These are phyloP conservation scores for Calonectria ilicicola DNA, from an alignment of 2,329 filamentous ascomycete species.

Conservation along the genomic window DNA sequence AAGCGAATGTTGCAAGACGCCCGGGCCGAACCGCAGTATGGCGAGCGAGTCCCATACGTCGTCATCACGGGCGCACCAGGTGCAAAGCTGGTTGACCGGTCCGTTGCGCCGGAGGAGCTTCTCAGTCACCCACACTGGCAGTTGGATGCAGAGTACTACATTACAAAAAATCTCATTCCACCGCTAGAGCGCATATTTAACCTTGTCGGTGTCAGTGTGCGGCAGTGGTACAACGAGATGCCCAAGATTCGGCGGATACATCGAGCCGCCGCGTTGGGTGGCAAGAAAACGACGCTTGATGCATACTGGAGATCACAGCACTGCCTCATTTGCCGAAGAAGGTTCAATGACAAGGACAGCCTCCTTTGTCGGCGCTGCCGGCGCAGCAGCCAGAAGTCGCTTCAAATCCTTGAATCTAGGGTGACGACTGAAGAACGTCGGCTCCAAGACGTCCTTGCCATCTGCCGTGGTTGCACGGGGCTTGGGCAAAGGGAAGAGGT, in stretches of 20 bases:
- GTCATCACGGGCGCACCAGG: conserved; percentile 91
- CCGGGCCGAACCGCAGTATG: conserved; percentile 90
- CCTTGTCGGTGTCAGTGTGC: conserved; percentile 90
- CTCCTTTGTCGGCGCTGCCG: conserved; percentile 71
- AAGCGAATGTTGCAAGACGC: conserved; percentile 89
- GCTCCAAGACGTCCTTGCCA: conserved; percentile 71
- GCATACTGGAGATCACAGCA: conserved; percentile 87
- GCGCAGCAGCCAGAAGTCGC: conserved; percentile 65
- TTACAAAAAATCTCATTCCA: conserved; percentile 93
- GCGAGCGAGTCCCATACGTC: conserved; percentile 94
- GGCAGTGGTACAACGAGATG: conserved; percentile 96
- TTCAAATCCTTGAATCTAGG: conserved; percentile 73
- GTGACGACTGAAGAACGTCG: conserved; percentile 74
- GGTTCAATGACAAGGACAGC: conserved; percentile 43
- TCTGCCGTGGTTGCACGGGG: conserved; percentile 86
- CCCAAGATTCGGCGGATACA: conserved; percentile 85
- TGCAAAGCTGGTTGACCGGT: conserved; percentile 87
- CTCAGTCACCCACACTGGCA: conserved; percentile 81
- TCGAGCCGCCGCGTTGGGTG: conserved; percentile 44
- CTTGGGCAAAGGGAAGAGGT: conserved; percentile 81
- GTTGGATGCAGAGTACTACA: conserved; percentile 96
- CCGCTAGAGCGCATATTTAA: conserved; percentile 97
- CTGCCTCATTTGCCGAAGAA: conserved; percentile 77
- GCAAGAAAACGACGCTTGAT: conserved; percentile 82
- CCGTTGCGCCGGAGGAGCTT: conserved; percentile 87